These are phyloP conservation scores for Grosmannia huntii DNA, from an alignment of 2,329 filamentous ascomycete genomes.

Conservation along the genomic window DNA sequence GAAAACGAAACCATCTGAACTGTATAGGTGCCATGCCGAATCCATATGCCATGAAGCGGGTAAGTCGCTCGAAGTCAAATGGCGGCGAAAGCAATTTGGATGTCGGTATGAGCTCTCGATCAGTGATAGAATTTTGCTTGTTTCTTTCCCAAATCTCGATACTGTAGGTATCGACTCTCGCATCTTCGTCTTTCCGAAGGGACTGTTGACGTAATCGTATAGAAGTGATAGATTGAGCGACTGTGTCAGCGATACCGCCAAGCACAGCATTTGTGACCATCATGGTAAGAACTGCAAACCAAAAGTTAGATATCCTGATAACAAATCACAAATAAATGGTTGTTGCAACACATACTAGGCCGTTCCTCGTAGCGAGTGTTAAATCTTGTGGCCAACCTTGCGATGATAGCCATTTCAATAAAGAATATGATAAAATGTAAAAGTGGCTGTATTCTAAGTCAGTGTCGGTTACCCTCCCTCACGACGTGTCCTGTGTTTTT, in stretches of 20 bases:
- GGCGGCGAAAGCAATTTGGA: slow-evolving; percentile 56
- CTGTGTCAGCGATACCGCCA: slow-evolving; percentile 90
- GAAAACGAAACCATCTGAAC: slow-evolving; percentile 89
- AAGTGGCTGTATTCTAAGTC: slow-evolving; percentile 50
- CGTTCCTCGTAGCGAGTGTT: slow-evolving; percentile 88
- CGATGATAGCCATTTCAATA: slow-evolving; percentile 77
- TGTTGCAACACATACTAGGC: slow-evolving; percentile 47
- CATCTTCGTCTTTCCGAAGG: slow-evolving; percentile 41
- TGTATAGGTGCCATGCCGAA: slow-evolving; percentile 93
- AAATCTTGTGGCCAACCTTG: slow-evolving; percentile 73
- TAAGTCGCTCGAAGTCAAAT: slow-evolving; percentile 91
- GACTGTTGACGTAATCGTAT: slow-evolving; percentile 59
- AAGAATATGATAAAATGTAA: slow-evolving; percentile 75
- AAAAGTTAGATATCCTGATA: neutral
- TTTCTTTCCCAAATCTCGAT: slow-evolving; percentile 86
- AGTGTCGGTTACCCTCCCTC: slow-evolving; percentile 8
- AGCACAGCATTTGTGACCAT: slow-evolving; percentile 98
- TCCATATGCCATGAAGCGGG: slow-evolving; percentile 92
- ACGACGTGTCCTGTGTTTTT: slow-evolving; percentile 2
- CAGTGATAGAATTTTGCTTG: slow-evolving; percentile 59
- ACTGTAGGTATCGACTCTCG: slow-evolving; percentile 58
- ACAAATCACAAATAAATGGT: neutral
- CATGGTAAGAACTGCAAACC: slow-evolving; percentile 67
- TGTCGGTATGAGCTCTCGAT: slow-evolving; percentile 52
- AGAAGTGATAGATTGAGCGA: slow-evolving; percentile 83